phyloP scores from a whole-genome alignment of 345 rosid genomes.

The Stellera chamaejasme region DNA sequence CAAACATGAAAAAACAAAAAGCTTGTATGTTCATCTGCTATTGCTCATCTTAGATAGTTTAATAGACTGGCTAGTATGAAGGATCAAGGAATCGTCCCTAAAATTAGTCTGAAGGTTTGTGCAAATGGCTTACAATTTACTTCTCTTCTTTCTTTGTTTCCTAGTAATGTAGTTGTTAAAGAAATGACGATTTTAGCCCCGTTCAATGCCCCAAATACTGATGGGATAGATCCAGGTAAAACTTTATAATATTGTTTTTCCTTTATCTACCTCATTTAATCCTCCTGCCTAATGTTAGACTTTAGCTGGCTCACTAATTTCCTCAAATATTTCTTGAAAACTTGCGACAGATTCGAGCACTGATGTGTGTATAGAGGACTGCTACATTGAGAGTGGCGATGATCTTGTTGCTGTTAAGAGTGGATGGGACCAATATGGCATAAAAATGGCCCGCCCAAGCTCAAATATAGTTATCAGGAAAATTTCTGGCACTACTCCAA shows the following conservation, averaged over 20 bases:
- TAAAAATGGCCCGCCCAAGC: constrained; percentile 79
- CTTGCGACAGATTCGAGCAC: constrained; percentile 65
- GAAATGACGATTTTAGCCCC: constrained; percentile 91
- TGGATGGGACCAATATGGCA: constrained; percentile 97
- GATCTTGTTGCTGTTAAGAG: constrained; percentile 96
- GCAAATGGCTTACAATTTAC: no score
- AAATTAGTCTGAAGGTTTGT: no score
- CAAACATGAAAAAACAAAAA: no score
- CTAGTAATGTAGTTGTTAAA: constrained; percentile 79
- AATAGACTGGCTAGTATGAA: no score
- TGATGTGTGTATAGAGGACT: constrained; percentile 85
- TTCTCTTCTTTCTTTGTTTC: constrained; percentile 8
- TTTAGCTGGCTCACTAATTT: neutral
- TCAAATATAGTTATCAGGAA: constrained; percentile 63
- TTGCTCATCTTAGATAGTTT: no score
- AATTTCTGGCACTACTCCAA: constrained; percentile 87
- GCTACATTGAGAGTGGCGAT: constrained; percentile 92
- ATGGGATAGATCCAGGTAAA: constrained; percentile 92
- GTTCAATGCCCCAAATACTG: constrained; percentile 92
- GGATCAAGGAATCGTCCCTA: no score
- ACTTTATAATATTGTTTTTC: constrained; percentile 1
- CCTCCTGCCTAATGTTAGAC: no score
- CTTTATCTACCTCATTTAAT: neutral
- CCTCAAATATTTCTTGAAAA: neutral
- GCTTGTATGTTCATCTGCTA: no score